Conservation (phyloP, 805 yeast species). For the Alloascoidea africana region DNA sequence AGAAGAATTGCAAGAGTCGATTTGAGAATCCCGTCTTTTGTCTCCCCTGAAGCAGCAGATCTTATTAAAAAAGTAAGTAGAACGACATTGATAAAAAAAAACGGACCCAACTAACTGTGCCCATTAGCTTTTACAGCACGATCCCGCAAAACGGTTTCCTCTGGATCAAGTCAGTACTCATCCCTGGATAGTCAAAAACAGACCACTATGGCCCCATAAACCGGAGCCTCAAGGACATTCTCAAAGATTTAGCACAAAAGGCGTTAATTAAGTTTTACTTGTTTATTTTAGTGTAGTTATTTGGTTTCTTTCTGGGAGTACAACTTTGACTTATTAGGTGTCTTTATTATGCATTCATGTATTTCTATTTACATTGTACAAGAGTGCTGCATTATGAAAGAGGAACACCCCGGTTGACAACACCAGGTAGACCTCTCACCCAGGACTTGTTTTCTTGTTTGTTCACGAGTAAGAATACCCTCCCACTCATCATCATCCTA, state of each 20-base stretch:
- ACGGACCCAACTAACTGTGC: constrained; percentile 1
- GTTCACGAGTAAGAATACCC: constrained; percentile 69
- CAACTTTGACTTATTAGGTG: no score
- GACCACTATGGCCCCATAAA: constrained; percentile 53
- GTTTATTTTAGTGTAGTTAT: no score
- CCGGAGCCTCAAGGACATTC: no score
- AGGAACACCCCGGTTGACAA: constrained; percentile 34
- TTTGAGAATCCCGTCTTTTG: constrained; percentile 51
- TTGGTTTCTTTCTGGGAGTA: no score
- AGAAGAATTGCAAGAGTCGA: constrained; percentile 69
- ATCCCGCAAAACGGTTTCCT: constrained; percentile 50
- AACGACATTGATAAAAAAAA: no score
- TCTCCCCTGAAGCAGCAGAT: constrained; percentile 65
- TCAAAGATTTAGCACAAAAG: no score
- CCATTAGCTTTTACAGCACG: constrained; percentile 38
- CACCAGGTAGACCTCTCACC: constrained; percentile 68
- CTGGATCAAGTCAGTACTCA: constrained; percentile 52
- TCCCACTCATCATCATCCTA: constrained; percentile 76
- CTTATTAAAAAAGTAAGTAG: constrained; percentile 32
- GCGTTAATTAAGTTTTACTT: no score
- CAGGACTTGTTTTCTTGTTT: constrained; percentile 55
- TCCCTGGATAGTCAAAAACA: constrained; percentile 70
- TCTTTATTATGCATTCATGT: no score
- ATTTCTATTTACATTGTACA: no score
- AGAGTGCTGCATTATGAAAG: constrained; percentile 13